Conservation (phyloP, 192 early-diverging fungal species). For the Chytriomyces sp. region DNA sequence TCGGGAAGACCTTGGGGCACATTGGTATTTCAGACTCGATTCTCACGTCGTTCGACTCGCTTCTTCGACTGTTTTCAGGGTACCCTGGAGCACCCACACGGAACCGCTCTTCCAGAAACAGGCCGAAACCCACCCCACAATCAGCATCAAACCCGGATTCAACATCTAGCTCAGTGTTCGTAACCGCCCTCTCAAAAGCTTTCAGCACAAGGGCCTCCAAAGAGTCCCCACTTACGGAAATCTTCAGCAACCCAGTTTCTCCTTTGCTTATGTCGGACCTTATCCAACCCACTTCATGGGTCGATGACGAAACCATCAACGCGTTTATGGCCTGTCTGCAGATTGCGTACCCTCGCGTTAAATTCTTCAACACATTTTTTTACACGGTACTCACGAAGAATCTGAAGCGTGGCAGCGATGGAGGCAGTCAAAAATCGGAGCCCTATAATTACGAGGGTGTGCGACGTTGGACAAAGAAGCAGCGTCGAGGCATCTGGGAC, state of each 20-base stretch:
- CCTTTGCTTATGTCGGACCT: conserved; percentile 1
- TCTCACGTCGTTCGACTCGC: too few species aligned
- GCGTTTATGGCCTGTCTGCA: conserved; percentile 29
- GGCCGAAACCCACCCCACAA: neutral
- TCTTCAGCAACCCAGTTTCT: conserved; percentile 31
- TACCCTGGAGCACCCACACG: too few species aligned
- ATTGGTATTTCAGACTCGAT: too few species aligned
- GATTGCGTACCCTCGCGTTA: conserved; percentile 5
- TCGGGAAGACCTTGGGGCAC: too few species aligned
- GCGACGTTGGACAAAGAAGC: conserved; percentile 33
- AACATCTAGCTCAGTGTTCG: neutral
- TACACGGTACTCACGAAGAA: conserved; percentile 21
- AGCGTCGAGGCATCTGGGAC: conserved; percentile 23
- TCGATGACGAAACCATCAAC: conserved; percentile 39
- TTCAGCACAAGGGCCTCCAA: neutral
- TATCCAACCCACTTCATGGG: conserved; percentile 21
- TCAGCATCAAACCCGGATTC: neutral
- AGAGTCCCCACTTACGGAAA: conserved; percentile 18
- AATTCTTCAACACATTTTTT: conserved; percentile 40
- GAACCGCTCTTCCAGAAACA: too few species aligned
- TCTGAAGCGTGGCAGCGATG: neutral
- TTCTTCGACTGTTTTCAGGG: too few species aligned
- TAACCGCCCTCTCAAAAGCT: neutral
- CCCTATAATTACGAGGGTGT: conserved; percentile 29
- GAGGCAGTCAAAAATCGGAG: too few species aligned